These are phyloP conservation scores for Paramarasmius palmivorus DNA, from an alignment of 1,284 basidiomycete genomes.

Conservation along the genomic window DNA sequence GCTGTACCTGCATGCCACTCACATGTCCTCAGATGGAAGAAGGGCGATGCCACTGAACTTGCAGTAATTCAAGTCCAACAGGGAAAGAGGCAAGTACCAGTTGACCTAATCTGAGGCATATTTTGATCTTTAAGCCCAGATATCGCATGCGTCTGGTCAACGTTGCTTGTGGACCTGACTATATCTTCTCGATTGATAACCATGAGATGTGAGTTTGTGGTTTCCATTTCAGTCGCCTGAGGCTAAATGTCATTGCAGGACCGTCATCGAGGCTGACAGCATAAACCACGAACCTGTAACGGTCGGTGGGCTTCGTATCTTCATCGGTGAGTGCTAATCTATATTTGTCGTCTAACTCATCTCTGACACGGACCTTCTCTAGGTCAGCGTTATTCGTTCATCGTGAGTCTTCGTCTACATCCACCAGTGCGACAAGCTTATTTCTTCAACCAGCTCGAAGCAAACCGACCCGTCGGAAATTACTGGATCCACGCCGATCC, in stretches of 20 bases:
- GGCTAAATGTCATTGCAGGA: neutral
- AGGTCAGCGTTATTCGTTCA: too few relatives aligned
- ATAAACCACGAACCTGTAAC: constrained; percentile 37
- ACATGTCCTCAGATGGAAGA: neutral
- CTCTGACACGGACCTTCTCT: too few relatives aligned
- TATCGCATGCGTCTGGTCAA: constrained; percentile 13
- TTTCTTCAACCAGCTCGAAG: constrained; percentile 13
- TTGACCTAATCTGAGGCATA: neutral
- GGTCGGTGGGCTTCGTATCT: constrained; percentile 42
- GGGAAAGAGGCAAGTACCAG: constrained; percentile 5
- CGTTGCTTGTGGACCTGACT: constrained; percentile 10
- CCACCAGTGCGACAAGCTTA: too few relatives aligned
- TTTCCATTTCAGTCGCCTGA: neutral
- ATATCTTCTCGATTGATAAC: constrained; percentile 27
- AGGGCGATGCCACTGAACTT: constrained; percentile 24
- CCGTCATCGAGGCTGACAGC: constrained; percentile 54
- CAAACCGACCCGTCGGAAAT: constrained; percentile 38
- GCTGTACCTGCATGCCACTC: neutral
- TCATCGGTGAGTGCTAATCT: constrained; percentile 20
- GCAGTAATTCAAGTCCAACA: constrained; percentile 26
- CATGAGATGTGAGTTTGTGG: constrained; percentile 28
- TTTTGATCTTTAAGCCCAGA: constrained; percentile 3
- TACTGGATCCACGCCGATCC: constrained; percentile 35
- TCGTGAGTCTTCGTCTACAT: too few relatives aligned
- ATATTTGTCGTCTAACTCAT: constrained; percentile 5